Evolutionary conservation across 495 filamentous ascomycete genomes (phyloP), one percentile per base, ranked within the genome.

Genomic region (Daldinia grandis): DNA sequence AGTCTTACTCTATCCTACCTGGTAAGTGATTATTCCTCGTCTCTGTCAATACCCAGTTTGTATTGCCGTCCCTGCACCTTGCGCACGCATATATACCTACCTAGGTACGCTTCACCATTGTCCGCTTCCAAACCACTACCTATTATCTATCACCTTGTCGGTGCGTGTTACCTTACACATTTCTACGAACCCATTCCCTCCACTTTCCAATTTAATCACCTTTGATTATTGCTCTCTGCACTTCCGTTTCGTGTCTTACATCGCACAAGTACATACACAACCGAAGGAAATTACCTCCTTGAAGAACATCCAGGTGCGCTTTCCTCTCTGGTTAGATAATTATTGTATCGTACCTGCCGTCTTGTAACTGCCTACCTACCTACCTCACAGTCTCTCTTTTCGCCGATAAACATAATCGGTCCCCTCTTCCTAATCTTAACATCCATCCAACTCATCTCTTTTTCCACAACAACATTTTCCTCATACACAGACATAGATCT

Each of bases 221-320:
- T 64, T 33, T 58, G 5, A 47, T 49, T 27, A 35, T 62, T 49
- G 17, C 54, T 1, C 42, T 38, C 65, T 65, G 57, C 50, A 44
- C 47, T 50, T 55, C 66, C 42, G 64, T 68, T 68, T 68, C 69
- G 64, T 65, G 69, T 72, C 28, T 58, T 72, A 72, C 69, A 56
- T 72, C 7, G 59, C 69, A 72, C 69, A 72, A 68, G 42, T 49
- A 65, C 64, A 65, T 54, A 67, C 53, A 61, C 69, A 64, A 17
- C 64, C 54, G 55, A 61, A 44, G 17, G 64, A 72, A 62, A 72
- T 72, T 72, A 54, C 69, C 56, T 53, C 17, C 50, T 58, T 10
- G 38, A 60, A 19, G 60, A 31, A 53, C 42, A 55, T 49, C 54
- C 49, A 72, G 61, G 61, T 68, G 61, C 38, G 51, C 49, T 49